Conservation (phyloP, 495 filamentous ascomycete genomes). For the Friedmanniomyces endolithicus region DNA sequence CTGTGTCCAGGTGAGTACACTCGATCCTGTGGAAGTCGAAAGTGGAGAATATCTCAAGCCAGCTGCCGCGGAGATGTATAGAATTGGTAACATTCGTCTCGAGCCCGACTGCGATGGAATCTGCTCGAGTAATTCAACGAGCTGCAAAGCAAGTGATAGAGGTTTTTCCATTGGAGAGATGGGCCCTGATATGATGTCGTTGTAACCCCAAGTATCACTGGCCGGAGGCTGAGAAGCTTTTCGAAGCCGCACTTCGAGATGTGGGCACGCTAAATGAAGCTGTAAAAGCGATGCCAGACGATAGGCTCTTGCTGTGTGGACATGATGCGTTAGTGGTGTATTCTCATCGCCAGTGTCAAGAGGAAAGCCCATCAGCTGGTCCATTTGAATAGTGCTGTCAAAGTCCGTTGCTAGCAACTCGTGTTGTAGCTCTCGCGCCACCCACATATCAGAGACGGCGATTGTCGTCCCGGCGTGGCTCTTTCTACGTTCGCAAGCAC, state of each 20-base stretch:
- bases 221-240: background rate
- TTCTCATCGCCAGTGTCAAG: background rate
- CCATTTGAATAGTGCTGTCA: background rate
- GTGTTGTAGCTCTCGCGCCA: background rate
- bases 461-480: background rate
- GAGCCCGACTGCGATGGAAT: background rate
- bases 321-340: background rate
- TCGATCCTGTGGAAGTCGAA: no score
- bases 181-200: no score
- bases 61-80: background rate
- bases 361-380: background rate
- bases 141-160: background rate
- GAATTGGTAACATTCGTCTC: background rate
- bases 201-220: no score
- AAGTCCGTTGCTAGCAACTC: background rate
- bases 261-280: background rate
- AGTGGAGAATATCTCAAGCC: background rate
- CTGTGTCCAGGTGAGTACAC: background rate
- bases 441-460: background rate
- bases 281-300: background rate
- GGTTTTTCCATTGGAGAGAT: no score
- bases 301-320: background rate
- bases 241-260: background rate
- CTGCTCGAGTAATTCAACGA: background rate
- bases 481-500: background rate